These are phyloP conservation scores for Penicillium sp. DNA, from an alignment of 2,329 filamentous ascomycete species.

Conservation along the genomic window DNA sequence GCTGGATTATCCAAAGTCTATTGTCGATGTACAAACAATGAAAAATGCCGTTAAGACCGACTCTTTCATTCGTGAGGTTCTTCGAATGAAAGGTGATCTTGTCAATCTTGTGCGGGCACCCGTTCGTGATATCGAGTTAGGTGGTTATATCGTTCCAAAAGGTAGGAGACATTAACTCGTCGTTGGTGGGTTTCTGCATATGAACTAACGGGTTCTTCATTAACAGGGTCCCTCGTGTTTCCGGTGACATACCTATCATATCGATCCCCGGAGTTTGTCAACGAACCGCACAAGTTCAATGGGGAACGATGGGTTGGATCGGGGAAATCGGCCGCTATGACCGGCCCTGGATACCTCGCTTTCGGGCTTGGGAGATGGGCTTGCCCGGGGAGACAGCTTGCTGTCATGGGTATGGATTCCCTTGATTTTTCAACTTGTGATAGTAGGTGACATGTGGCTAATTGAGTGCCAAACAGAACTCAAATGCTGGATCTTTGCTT, in stretches of 20 bases:
- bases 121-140: not conserved
- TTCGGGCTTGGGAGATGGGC: slow-evolving; percentile 4
- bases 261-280: not conserved
- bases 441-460: not conserved
- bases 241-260: not conserved
- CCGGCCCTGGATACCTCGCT: slow-evolving; percentile 1
- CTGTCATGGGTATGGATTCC: not conserved
- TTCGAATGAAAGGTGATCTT: slow-evolving; percentile 2
- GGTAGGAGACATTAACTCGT: not conserved
- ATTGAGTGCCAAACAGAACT: not conserved
- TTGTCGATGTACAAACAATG: not conserved
- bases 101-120: not conserved
- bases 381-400: not conserved
- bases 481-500: not conserved
- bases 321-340: not conserved
- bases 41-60: not conserved
- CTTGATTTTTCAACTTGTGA: not conserved
- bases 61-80: slow-evolving; percentile 2
- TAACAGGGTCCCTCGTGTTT: not conserved
- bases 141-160: slow-evolving; percentile 2
- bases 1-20: not conserved
- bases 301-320: slow-evolving; percentile 1
- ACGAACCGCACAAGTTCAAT: not conserved
- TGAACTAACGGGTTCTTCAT: not conserved
- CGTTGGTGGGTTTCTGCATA: not conserved